Base-by-base conservation (phyloP, 257 asterid species). In the Solanum bulbocastanum region DNA sequence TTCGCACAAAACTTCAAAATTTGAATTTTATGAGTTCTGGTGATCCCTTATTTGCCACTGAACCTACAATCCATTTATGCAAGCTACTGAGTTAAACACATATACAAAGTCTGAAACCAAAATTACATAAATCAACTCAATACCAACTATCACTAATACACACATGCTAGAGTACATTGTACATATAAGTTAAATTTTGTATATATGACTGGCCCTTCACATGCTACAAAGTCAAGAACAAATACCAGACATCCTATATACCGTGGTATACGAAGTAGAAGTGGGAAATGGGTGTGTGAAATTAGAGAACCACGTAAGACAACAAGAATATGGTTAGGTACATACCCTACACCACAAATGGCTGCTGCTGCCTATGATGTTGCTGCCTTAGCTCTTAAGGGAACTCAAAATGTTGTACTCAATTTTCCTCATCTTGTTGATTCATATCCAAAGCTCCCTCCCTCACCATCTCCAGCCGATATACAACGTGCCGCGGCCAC, bases 221-320 rank as follows among this genome's bases (percentile, higher is more conserved):
- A 27, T 42, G 62, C 62, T 35, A 33, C 86, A 15, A 58, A 78
- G n/a, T 52, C 87, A 52, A 76, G 83, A 76, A 23, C 84, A 5
- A 36, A 56, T 22, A 92, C 93, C 40, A 94, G 92, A 71, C 95
- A 94, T 89, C 89, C 93, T 4, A 8, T 37, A 4, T 93, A 90
- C 87, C 92, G 93, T 0, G 95, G 96, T 8, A 93, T 93, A 88
- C 83, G 95, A 65, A 87, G 92, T 87, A 91, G 95, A 16, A 91
- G 95, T 85, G 92, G 96, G 0, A 92, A 92, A 85, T 92, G 94
- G 94, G 94, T 92, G 58, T 88, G 90, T 49, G 93, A 92, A 76
- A 92, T 92, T 20, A 90, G 93, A 1, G 93, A 92, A 69, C 94
- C 94, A 1, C 90, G 93, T 16, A 91, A 92, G 75, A 87, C 92